Base-by-base conservation (phyloP, 345 rosid genomes). In the Citrus unshiu region DNA sequence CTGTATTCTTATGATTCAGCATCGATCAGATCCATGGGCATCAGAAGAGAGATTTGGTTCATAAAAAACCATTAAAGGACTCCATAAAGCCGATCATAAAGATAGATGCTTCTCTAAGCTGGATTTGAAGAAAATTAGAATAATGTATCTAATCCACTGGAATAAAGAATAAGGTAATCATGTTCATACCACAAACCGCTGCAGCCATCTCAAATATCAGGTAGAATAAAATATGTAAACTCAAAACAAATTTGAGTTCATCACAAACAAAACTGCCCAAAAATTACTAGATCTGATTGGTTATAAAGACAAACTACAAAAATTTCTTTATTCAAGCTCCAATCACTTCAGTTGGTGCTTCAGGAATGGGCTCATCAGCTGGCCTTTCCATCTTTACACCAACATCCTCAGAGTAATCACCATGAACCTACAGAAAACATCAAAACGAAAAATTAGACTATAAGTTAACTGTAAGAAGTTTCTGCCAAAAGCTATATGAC, bases 361-460 rank as follows among this genome's bases (percentile, higher is more conserved):
- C 98, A 0, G 83, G 89, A 76, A 85, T 77, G 1, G 89, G 67
- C 80, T 95, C 98, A 22, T 95, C 98, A 9, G 88, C 97, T 0
- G 97, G 90, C 89, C 98, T 90, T 4, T 93, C 98, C 68, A 95
- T 64, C 86, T 93, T 93, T 61, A 88, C 83, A 56, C 98, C 97
- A 72, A 93, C 86, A 90, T 95, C 98, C 43, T 93, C 98, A 0
- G 97, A 85, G 77, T 85, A 85, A 77, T 93, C 98, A 6, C 98
- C 98, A 29, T 93, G 98, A 79, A 95, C 95, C 98, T 95, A 82
- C 62, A 70, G 12, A 61, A 18, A 65, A 37, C 10, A 51, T 19
- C 46, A 67, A 18, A 12, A 59, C 0, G 18, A 1, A 16, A 18
- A 37, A 40, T 35, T 19, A 64, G 8, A 30, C 32, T 16, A 8